Conservation (phyloP, 805 yeast species). For the Candida ovalis region DNA sequence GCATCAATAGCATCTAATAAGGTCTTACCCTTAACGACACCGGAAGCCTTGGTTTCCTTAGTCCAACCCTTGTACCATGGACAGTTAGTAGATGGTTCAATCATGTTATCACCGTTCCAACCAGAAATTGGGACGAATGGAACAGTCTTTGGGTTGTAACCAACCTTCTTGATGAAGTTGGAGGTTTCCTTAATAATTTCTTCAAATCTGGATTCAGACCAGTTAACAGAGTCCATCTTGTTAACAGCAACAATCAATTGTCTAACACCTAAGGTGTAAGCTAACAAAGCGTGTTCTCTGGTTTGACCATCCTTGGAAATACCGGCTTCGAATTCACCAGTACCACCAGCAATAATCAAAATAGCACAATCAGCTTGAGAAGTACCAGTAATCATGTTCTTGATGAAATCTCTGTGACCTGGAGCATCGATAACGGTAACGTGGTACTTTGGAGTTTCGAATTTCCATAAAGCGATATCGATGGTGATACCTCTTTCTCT, state of each 20-base stretch:
- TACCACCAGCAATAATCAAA: slow-evolving; percentile 86
- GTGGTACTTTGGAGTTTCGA: slow-evolving; percentile 86
- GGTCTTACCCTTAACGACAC: slow-evolving; percentile 73
- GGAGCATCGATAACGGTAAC: slow-evolving; percentile 94
- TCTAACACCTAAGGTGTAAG: slow-evolving; percentile 84
- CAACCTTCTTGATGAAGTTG: slow-evolving; percentile 81
- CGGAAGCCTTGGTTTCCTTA: slow-evolving; percentile 73
- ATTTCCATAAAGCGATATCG: slow-evolving; percentile 89
- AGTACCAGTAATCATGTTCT: slow-evolving; percentile 95
- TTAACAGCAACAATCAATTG: slow-evolving; percentile 87
- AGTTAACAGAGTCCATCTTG: slow-evolving; percentile 93
- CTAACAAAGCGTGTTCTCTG: slow-evolving; percentile 90
- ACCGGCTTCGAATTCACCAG: slow-evolving; percentile 95
- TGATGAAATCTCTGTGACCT: slow-evolving; percentile 95
- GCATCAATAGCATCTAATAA: slow-evolving; percentile 82
- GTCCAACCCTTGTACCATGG: slow-evolving; percentile 88
- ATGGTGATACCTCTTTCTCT: slow-evolving; percentile 97
- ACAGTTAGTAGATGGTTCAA: slow-evolving; percentile 76
- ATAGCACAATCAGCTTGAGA: slow-evolving; percentile 93
- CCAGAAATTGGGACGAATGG: slow-evolving; percentile 91
- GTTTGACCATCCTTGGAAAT: slow-evolving; percentile 94
- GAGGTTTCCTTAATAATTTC: slow-evolving; percentile 74
- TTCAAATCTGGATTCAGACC: slow-evolving; percentile 78
- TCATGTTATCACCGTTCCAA: slow-evolving; percentile 93
- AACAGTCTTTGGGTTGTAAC: slow-evolving; percentile 78